Base-by-base conservation (phyloP, 306 rosid genomes). In the Cucurbita maxima region DNA sequence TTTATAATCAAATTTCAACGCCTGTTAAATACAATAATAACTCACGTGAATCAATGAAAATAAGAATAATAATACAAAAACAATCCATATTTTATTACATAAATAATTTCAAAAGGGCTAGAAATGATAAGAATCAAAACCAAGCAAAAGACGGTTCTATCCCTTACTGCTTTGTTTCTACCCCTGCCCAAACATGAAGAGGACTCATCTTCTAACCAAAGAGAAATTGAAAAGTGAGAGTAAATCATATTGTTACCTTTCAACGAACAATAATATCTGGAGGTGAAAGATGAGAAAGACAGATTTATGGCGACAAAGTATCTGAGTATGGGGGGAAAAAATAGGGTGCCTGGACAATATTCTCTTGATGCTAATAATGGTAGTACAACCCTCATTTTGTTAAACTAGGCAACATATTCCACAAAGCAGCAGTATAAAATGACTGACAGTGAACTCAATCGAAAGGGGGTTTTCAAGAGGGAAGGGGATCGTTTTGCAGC, bases 321-420 rank as follows among this genome's bases (percentile, higher is more conserved):
- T 40, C 0, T n/a, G n/a, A 36, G 45, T 36, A 60, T 66, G 16
- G 58, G 54, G 30, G 38, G 15, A 8, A 16, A 8, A 16, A 37
- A 51, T 30, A 34, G 37, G 48, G 18, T n/a, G 62, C n/a, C 76
- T 71, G 72, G 52, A 12, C 5, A 66, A 66, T 44, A 44, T 66
- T 67, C 40, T 62, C 40, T 62, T 62, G 41, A 51, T 70, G 30
- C 10, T 70, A 70, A 50, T 70, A 51, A 30, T 70, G 74, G 58
- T 16, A 53, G 47, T 51, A 50, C 45, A 70, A 51, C 22, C 53
- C 14, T 48, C 58, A 36, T 69, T 55, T 69, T 55, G 8, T 47
- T 69, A 30, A 50, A 70, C 73, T 47, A 25, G 73, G 30, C 58
- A 53, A 51, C 45, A 70, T 51, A 51, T 51, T 70, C 74, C 59